Percentiles rank a stretch among this genome's conserved stretches.
Evolutionary conservation across 495 filamentous ascomycete species (phyloP).

Genomic region (Penicillium argentinense): DNA sequence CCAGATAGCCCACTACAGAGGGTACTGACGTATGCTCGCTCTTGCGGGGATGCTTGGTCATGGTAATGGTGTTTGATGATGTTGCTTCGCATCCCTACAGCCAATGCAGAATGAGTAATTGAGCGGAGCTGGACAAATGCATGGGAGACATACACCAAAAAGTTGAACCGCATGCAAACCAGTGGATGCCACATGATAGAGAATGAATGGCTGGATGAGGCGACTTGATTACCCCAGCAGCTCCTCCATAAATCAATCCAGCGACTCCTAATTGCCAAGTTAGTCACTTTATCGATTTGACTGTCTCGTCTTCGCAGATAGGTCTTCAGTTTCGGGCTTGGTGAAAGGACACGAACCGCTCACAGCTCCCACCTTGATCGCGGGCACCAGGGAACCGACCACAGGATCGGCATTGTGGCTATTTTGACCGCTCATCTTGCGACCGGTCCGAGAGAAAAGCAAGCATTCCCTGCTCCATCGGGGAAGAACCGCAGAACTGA

Average conservation of each 20-base stretch:
- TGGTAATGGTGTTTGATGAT: slow-evolving; percentile 41
- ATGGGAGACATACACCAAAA: slow-evolving; percentile 65
- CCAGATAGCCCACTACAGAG: slow-evolving; percentile 70
- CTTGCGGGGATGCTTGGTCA: slow-evolving; percentile 49
- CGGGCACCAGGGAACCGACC: slow-evolving; percentile 32
- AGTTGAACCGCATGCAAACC: slow-evolving; percentile 70
- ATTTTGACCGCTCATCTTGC: slow-evolving; percentile 33
- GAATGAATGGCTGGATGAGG: slow-evolving; percentile 69
- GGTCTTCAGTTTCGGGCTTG: neutral
- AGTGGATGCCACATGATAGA: slow-evolving; percentile 71
- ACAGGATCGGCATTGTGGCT: slow-evolving; percentile 13
- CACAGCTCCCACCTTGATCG: slow-evolving; percentile 52
- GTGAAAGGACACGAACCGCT: slow-evolving; percentile 44
- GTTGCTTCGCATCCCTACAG: slow-evolving; percentile 41
- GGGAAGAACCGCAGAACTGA: slow-evolving; percentile 1
- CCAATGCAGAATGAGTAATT: slow-evolving; percentile 6
- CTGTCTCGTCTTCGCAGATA: neutral
- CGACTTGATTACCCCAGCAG: slow-evolving; percentile 65
- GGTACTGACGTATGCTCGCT: slow-evolving; percentile 62
- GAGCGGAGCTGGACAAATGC: neutral
- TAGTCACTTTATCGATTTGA: neutral
- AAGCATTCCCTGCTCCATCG: slow-evolving; percentile 6
- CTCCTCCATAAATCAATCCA: slow-evolving; percentile 72
- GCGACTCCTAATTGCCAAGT: slow-evolving; percentile 51
- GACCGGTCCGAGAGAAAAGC: slow-evolving; percentile 9